Base-by-base conservation (phyloP, 495 filamentous ascomycete species). In the Xylaria curta region DNA sequence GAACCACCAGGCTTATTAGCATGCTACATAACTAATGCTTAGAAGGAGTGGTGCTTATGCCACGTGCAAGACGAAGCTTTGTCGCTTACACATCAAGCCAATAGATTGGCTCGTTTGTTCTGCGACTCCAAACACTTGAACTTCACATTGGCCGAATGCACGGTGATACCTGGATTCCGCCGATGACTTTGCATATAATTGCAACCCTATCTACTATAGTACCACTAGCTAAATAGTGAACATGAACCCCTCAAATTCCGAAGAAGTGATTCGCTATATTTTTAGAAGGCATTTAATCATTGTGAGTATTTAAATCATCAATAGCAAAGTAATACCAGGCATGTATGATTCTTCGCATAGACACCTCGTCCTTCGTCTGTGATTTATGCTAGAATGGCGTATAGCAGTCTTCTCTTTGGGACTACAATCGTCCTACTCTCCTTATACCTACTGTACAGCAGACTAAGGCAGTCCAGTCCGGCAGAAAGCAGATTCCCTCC, bases 401-500 rank as follows among this genome's bases (percentile, higher is more conserved):
- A 56, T 13, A 31, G 53, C 13, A 56, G 26, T 13, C 53, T 56
- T 10, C 10, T 56, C 53, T 31, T 56, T 12, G 53, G 49, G 53
- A 56, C 26, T 31, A 8, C 53, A 31, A 17, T 26, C 13, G 26
- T 56, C 21, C 4, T 56, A 15, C 53, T 31, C 12, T 38, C 6
- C 36, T 28, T 56, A 31, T 56, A 56, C 26, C 24, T 56, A 5
- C 53, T 56, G 28, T 31, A 56, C 26, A 56, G 53, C 26, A 56
- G 53, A 24, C 53, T 56, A 56, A 26, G 53, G 53, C 5, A 4
- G 26, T 31, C 53, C 26, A 56, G 4, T 13, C 4, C 53, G 1
- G 21, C 13, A 53, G 49, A 9, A 28, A 5, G 26, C 26, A 17
- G 26, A 31, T 56, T 56, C 61, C 71, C 40, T 17, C 72, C 72